Base-by-base conservation (phyloP, 2,329 filamentous ascomycete genomes). In the Paracoccidioides brasiliensis region DNA sequence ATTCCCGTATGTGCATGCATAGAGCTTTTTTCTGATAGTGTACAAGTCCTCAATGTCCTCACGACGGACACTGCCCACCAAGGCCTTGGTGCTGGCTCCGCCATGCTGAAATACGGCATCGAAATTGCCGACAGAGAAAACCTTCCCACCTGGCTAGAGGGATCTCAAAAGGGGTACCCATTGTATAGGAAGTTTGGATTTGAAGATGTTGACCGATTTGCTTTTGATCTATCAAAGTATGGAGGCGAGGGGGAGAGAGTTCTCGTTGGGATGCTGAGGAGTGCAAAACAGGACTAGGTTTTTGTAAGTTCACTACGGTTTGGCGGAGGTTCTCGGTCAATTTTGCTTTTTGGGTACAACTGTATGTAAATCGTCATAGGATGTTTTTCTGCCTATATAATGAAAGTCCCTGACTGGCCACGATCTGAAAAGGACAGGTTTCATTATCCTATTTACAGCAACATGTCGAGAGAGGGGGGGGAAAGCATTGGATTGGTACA, bases 21-120 rank as follows among this genome's bases (percentile, higher is more conserved):
- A 28, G 5, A 15, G 14, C 33, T 9, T 28, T 38, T 10, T 51
- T 51, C 50, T 42, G 15, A 52, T 28, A 42, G 12, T 6, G 33
- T 7, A 32, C 8, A 52, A 52, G 70, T 68, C 49, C 61, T 73
- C 5, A 57, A 62, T 3, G 38, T 64, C 1, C 63, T 74, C 4
- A 63, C 65, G 5, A 71, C 70, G 8, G 62, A 68, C n/a, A 63
- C 63, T 0, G 59, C 62, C 14, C 65, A 60, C 54, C 63, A 67
- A 43, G 58, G 66, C 2, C 58, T 58, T 38, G 66, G 66, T 5
- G 55, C 67, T 15, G 67, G 64, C 10, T 61, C 60, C 2, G 57
- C 61, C 35, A 53, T 69, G 12, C 49, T 69, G n/a, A 53, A 58
- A 55, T 55, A 61, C 35, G 64, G 66, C 4, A 54, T 64, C 37